Evolutionary conservation across 495 filamentous ascomycete genomes (phyloP).

Genomic region (Rostrohypoxylon terebratum): DNA sequence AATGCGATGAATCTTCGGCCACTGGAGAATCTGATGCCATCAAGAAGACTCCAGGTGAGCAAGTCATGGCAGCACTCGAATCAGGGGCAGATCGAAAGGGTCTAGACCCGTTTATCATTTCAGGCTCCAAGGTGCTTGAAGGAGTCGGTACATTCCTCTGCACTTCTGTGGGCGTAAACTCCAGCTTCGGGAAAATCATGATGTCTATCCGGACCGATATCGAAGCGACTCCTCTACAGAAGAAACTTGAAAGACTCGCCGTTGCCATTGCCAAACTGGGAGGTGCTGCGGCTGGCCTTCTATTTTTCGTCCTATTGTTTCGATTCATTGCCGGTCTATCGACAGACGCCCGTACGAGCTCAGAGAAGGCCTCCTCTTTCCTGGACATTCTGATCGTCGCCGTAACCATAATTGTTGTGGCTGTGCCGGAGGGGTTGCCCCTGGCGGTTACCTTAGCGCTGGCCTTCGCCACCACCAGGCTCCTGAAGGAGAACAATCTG

Average conservation of each 20-base stretch:
- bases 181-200: constrained; percentile 82
- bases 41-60: constrained; percentile 69
- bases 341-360: constrained; percentile 54
- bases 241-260: constrained; percentile 79
- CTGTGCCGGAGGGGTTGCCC: constrained; percentile 85
- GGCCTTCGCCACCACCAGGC: constrained; percentile 81
- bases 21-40: constrained; percentile 80
- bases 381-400: constrained; percentile 85
- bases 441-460: constrained; percentile 84
- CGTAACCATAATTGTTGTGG: constrained; percentile 84
- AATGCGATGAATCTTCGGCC: constrained; percentile 82
- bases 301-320: constrained; percentile 82
- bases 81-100: constrained; percentile 60
- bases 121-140: constrained; percentile 82
- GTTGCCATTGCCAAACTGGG: constrained; percentile 84
- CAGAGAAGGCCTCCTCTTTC: constrained; percentile 78
- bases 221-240: constrained; percentile 82
- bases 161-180: constrained; percentile 77
- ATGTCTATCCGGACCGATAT: constrained; percentile 83
- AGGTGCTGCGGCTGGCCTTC: constrained; percentile 72
- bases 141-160: constrained; percentile 84
- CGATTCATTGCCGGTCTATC: constrained; percentile 76
- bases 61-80: constrained; percentile 73
- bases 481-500: constrained; percentile 85
- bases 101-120: constrained; percentile 84